Base-by-base conservation (phyloP, 2,329 filamentous ascomycete species). In the Pseudogymnoascus sp. region DNA sequence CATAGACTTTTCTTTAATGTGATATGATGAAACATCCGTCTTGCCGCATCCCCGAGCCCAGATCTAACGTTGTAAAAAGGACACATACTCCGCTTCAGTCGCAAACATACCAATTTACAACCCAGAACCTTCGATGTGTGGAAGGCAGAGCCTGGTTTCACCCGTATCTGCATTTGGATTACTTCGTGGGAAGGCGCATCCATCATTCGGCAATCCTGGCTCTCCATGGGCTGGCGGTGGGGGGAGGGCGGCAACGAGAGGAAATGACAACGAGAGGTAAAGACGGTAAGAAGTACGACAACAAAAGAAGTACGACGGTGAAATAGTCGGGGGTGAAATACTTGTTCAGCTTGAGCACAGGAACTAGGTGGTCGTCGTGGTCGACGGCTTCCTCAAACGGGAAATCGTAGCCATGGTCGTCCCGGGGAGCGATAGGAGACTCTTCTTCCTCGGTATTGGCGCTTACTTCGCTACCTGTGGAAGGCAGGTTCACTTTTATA, bases 1-100 rank as follows among this genome's bases (percentile, higher is more conserved):
- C 49, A 55, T 55, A 55, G 49, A 55, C n/a, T 12, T 55, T 55
- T 55, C 49, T 35, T 55, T 21, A 55, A 55, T 55, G 49, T 55
- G 49, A 55, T 55, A 55, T 55, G 49, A 55, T 33, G 29, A 55
- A 3, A 33, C 23, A 26, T 4, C 23, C 3, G 23, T 26, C 23
- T 26, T 26, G 23, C 23, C 23, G 5, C 38, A 14, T 4, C 11
- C 19, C 8, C 12, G 19, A 14, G 10, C 10, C 43, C 23, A 49
- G 23, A 16, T 5, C 1, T 12, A n/a, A 21, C 6, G 12, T 7
- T 4, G 26, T n/a, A n/a, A 26, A 26, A 4, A 6, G 11, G 6
- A n/a, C 14, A 31, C 29, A 8, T 21, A 1, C 21, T 12, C 11
- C 16, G 39, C 39, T 4, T 12, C 39, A 43, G 19, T 21, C 39